Evolutionary conservation across 2,329 filamentous ascomycete genomes (phyloP), one percentile per base, ranked within the genome.

Genomic region (Cordyceps militaris): DNA sequence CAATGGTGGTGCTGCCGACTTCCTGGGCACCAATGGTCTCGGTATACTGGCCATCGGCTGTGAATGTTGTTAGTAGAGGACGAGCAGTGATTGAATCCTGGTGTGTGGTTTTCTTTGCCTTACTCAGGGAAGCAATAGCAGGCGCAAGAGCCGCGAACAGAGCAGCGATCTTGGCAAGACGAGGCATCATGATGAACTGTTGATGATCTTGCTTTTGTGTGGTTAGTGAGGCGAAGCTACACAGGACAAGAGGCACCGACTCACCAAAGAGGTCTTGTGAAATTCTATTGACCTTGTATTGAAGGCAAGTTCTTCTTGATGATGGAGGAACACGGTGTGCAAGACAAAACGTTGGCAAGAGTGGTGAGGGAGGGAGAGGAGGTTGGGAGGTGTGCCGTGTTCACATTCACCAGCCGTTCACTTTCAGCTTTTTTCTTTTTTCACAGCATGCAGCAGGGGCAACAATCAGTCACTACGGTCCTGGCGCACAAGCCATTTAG

Each of bases 1-100:
- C 67, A 38, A 65, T 62, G 14, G 69, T 70, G 52, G 65, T 64
- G 49, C 67, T 64, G 19, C 70, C 72, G 47, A 70, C 52, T 53
- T 70, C 64, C 59, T 70, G 65, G 28, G 71, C 66, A 48, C 65
- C 63, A 28, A 63, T 62, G 9, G 66, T 65, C 57, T 69, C 66
- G 24, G 67, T 69, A 34, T 63, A 62, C 36, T 63, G 61, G 36
- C 61, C 56, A 34, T 67, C 63, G 50, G 71, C 71, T 73, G 10
- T 8, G 13, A 47, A 24, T 2, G 5, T 26, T 10, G 40, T 46
- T 13, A 48, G 34, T 23, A 16, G 13, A 6, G 2, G n/a, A 23
- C 40, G 23, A 38, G 56, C 16, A 34, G 38, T 40, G 23, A 19
- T 10, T 1, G 8, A 1, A 21, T 28, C n/a, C 9, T 14, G 4